These are phyloP conservation scores for Blastobotrys proliferans DNA, from an alignment of 1,139 yeast genomes.

Conservation along the genomic window DNA sequence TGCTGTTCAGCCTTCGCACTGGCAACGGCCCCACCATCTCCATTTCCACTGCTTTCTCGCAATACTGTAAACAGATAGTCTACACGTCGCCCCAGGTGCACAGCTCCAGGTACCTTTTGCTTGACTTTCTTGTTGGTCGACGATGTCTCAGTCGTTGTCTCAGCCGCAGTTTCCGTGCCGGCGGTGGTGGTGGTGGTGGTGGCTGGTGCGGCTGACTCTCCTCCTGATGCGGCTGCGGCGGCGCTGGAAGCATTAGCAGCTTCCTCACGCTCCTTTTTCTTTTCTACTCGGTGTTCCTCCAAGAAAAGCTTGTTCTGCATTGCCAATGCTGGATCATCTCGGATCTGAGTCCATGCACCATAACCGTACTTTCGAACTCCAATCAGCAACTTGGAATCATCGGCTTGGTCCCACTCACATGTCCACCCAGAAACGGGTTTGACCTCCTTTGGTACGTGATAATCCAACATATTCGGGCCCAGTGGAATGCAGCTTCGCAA, in stretches of 20 bases:
- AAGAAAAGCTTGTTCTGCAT: constrained; percentile 79
- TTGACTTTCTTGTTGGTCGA: constrained; percentile 17
- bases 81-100: constrained; percentile 88
- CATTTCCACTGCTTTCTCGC: constrained; percentile 50
- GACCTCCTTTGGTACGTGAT: constrained; percentile 57
- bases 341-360: constrained; percentile 90
- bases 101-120: constrained; percentile 84
- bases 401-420: constrained; percentile 76
- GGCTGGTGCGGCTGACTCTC: neutral
- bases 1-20: constrained; percentile 10
- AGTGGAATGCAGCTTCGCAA: constrained; percentile 57
- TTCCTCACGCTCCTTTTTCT: constrained; percentile 40
- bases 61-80: constrained; percentile 77
- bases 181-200: neutral
- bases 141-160: neutral
- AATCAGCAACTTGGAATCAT: constrained; percentile 80
- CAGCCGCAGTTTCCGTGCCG: neutral
- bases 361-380: constrained; percentile 93
- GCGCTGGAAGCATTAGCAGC: constrained; percentile 26
- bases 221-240: neutral
- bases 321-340: constrained; percentile 92
- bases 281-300: constrained; percentile 39
- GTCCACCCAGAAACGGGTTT: constrained; percentile 90
- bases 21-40: constrained; percentile 36
- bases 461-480: constrained; percentile 49